phyloP scores from a whole-genome alignment of 2,329 filamentous ascomycete species.

The Fusarium brevicatenulatum region DNA sequence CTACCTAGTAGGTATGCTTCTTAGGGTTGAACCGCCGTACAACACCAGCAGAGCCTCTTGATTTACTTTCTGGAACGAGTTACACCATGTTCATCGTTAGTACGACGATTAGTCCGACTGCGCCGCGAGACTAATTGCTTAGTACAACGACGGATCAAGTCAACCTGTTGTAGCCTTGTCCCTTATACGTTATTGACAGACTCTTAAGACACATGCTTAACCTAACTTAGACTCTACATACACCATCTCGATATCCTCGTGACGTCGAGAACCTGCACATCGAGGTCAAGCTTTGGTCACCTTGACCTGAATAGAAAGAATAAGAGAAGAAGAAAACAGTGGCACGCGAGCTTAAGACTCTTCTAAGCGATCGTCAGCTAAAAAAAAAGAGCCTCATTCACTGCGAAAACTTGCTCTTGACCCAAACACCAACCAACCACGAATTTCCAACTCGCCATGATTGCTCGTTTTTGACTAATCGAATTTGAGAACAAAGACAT shows the following conservation, averaged over 20 bases:
- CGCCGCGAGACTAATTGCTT: not conserved
- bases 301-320: not conserved
- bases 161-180: not conserved
- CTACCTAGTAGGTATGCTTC: not conserved
- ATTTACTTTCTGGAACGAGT: not conserved
- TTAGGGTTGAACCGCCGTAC: not conserved
- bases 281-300: not conserved
- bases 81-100: not conserved
- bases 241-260: slow-evolving; percentile 13
- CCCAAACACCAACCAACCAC: not conserved
- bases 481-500: not conserved
- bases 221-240: not conserved
- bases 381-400: slow-evolving; percentile 8
- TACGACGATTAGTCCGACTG: not conserved
- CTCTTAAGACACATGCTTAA: not conserved
- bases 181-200: not conserved
- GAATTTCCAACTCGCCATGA: not conserved
- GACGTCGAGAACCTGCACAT: not conserved
- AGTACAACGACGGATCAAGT: not conserved
- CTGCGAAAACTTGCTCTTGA: not conserved
- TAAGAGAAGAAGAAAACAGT: not conserved
- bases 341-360: not conserved
- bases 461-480: not conserved
- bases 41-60: slow-evolving; percentile 1
- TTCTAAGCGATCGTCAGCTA: not conserved